A percentile compares a stretch with the other conserved stretches of the same genome.
Conservation (phyloP, 2,329 filamentous ascomycete species). For the Ceratocystis huliohia region DNA sequence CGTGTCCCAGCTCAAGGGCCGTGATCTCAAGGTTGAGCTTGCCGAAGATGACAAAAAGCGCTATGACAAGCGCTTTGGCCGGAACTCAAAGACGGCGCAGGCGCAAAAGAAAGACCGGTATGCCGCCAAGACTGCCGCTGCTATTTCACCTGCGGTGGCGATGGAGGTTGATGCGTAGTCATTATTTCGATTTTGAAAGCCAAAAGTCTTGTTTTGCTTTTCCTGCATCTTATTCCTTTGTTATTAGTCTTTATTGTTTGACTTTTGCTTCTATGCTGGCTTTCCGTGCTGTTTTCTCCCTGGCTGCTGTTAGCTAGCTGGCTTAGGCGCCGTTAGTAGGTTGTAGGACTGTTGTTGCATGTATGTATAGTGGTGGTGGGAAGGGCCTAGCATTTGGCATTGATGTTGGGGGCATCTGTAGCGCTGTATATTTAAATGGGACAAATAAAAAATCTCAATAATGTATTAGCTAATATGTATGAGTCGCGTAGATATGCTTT, state of each 20-base stretch:
- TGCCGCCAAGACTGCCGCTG: conserved; percentile 23
- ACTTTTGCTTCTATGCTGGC: neutral
- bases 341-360: conserved; percentile 9
- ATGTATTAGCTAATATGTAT: neutral
- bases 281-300: neutral
- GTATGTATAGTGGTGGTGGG: neutral
- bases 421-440: conserved; percentile 6
- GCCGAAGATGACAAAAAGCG: conserved; percentile 80
- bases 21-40: conserved; percentile 76
- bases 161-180: conserved; percentile 29
- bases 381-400: conserved; percentile 7
- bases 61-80: conserved; percentile 90
- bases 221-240: neutral
- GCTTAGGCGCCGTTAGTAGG: neutral
- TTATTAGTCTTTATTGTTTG: neutral
- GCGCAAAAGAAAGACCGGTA: conserved; percentile 23
- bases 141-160: conserved; percentile 30
- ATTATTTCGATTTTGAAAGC: neutral
- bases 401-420: neutral
- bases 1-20: conserved; percentile 71
- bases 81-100: conserved; percentile 41
- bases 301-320: neutral
- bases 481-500: neutral
- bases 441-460: neutral
- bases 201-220: neutral